Base-by-base conservation (phyloP, 2,329 filamentous ascomycete genomes). In the Raffaelea albimanens region DNA sequence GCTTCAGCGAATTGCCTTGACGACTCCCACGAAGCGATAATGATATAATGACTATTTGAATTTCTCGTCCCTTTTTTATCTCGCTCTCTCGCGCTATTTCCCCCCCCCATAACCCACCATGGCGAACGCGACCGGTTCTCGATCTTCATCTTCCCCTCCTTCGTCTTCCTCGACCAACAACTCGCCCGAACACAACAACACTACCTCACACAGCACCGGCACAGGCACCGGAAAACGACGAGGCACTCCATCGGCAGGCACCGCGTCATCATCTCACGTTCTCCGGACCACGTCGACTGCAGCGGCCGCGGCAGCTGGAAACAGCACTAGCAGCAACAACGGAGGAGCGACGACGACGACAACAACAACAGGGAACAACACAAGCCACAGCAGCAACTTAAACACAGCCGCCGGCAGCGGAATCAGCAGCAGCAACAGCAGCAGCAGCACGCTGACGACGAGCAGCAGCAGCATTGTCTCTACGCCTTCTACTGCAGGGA, bases 251-350 rank as follows among this genome's bases (percentile, higher is more conserved):
- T 23, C 40, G 13, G 5, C 44, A 5, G 40, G 48, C 4, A 25
- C 18, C 3, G 34, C 38, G 2, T 53, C 52, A 36, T 41, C 56
- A 36, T 55, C 58, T 34, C 62, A 62, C 52, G 45, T 61, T 50
- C 50, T 63, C 38, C 61, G 61, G 45, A 60, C 62, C 13, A 57
- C 62, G 31, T 53, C 56, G 45, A 56, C 60, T 11, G 57, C 59
- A 10, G 54, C 29, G 13, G 45, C 46, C 19, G 40, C 36, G 4
- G 23, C 43, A 2, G 19, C 44, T 10, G 38, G 42, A 18, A n/a
- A 40, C 23, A 40, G 23, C 22, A 42, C 38, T 18, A 11, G 18
- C 38, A 45, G 14, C 47, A 60, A 34, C 45, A 57, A 58, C 55
- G 47, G n/a, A 22, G 16, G 9, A 14, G 19, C 23, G 5, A 25